Base-by-base conservation (phyloP, 345 rosid genomes). In the Jatropha curcas region DNA sequence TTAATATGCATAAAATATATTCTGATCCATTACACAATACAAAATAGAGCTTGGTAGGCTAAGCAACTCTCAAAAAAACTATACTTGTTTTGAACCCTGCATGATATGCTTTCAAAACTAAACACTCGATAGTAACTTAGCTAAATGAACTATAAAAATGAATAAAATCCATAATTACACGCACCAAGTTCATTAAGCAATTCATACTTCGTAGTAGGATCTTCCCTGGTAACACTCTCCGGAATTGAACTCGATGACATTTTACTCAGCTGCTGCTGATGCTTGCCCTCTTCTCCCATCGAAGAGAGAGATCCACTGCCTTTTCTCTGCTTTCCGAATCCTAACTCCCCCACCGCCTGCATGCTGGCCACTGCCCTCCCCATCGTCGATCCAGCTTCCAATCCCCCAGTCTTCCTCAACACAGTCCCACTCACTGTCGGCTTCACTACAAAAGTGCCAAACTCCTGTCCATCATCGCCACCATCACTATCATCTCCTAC, bases 181-280 rank as follows among this genome's bases (percentile, higher is more conserved):
- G 59, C 74, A 92, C 98, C 99, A 62, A 95, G 95, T 77, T 95
- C 99, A 68, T 89, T 88, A 71, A 95, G 92, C 82, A 92, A 86
- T 78, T 92, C 99, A 73, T 95, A 95, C 88, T 92, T 95, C 8
- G 90, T 81, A n/a, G 93, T 79, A 45, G 99, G 98, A 83, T 95
- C 99, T 79, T 95, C 97, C 74, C 84, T 85, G 24, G 88, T 89
- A 74, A 95, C 84, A 76, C 90, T 84, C 16, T 95, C 99, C 0
- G 99, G 94, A 81, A 92, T 87, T 19, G 98, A 95, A 58, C 96
- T 95, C 4, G 89, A 78, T 1, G 98, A 92, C 68, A 92, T 76
- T 76, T 86, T 94, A 73, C 86, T 85, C n/a, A n/a, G n/a, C 71
- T 77, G 82, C 72, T 67, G 84, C 75, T 79, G 84, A 66, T 65